Evolutionary conservation across 2,329 filamentous ascomycete genomes (phyloP).

Genomic region (Zelopaecilomyces penicillatus): DNA sequence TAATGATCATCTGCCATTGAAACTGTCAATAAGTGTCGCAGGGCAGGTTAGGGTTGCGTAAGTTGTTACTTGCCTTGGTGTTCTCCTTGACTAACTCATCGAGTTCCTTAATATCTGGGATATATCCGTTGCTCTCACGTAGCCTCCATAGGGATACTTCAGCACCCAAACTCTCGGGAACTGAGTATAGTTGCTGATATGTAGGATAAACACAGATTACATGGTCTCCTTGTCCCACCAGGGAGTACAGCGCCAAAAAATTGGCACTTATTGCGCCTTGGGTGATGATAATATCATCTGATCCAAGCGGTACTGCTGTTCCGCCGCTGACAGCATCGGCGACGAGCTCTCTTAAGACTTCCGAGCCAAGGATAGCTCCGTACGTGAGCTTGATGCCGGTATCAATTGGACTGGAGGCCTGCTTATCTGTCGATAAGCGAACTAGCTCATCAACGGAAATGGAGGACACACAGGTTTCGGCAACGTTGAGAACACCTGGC

Average conservation of each 20-base stretch:
- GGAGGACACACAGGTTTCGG: conserved; percentile 71
- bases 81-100: conserved; percentile 55
- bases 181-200: conserved; percentile 74
- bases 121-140: conserved; percentile 53
- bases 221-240: conserved; percentile 68
- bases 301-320: conserved; percentile 35
- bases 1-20: conserved; percentile 46
- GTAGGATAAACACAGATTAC: conserved; percentile 81
- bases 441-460: conserved; percentile 63
- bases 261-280: conserved; percentile 81
- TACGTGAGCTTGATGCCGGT: conserved; percentile 57
- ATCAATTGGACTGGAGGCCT: conserved; percentile 32
- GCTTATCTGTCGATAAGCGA: conserved; percentile 47
- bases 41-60: background rate
- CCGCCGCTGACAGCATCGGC: conserved; percentile 53
- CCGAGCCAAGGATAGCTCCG: conserved; percentile 62
- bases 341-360: conserved; percentile 54
- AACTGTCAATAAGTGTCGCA: conserved; percentile 48
- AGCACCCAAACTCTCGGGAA: conserved; percentile 67
- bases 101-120: conserved; percentile 59
- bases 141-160: conserved; percentile 72
- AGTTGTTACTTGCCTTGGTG: conserved; percentile 51
- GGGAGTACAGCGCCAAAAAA: conserved; percentile 65
- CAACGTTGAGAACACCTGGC: conserved; percentile 57
- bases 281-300: conserved; percentile 64